Base-by-base conservation (phyloP, 805 yeast species). In the Nematodospora valgi region DNA sequence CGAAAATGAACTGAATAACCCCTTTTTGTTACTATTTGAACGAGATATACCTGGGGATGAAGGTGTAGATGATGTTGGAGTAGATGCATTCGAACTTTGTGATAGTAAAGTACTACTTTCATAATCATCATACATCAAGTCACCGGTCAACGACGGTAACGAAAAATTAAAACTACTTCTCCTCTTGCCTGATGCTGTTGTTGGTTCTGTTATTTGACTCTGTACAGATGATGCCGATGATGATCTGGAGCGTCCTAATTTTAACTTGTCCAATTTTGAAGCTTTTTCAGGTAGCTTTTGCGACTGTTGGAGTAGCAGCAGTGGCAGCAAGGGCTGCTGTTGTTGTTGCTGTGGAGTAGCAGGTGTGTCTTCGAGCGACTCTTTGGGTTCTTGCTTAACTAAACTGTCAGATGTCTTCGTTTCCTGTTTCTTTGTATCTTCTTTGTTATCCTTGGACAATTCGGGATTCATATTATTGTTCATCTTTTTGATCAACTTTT, bases 401-500 rank as follows among this genome's bases (percentile, higher is more conserved):
- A n/a, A n/a, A n/a, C n/a, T n/a, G n/a, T n/a, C n/a, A n/a, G n/a
- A n/a, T n/a, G 28, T 30, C 6, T 38, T 34, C 12, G 38, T 37
- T 16, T 32, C 35, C 5, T 38, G 35, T 14, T 32, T 18, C 29
- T 32, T 27, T 26, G 26, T 12, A 6, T 21, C 16, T 27, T 26
- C 17, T 28, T 29, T 25, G 10, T 30, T 22, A n/a, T n/a, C n/a
- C n/a, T n/a, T n/a, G n/a, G n/a, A n/a, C 30, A 14, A 10, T 21
- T 14, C 32, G 11, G 5, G 10, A 8, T 19, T 30, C 12, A 18
- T 6, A 15, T 28, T 31, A 11, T 34, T 33, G 32, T 52, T 59
- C 58, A 59, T 52, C 45, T 66, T 70, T 45, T 72, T 73, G 26
- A 72, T 61, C 32, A 72, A 51, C 43, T 74, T 78, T 59, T 74